Base-by-base conservation (phyloP, 179 eudicot genomes). In the Beta corolliflora region DNA sequence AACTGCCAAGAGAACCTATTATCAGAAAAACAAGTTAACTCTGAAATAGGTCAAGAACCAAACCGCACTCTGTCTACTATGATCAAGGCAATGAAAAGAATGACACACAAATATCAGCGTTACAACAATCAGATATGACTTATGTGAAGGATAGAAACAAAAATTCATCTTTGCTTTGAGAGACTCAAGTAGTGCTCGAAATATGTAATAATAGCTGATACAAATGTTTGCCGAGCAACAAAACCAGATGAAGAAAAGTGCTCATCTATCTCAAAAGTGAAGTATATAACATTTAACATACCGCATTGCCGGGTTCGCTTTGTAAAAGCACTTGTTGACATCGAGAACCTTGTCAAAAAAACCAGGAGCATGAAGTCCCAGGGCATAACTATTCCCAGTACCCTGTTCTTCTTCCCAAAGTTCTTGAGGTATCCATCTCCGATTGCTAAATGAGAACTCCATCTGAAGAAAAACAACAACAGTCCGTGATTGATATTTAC, bases 361-460 rank as follows among this genome's bases (percentile, higher is more conserved):
- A 41, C 99, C 98, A 83, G 99, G 99, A 77, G 97, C 99, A 84
- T 95, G 99, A 75, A 95, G 90, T 80, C 99, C 99, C 81, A 95
- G 88, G 63, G 97, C 94, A 85, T 86, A 88, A 80, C 80, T 87
- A 69, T 85, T 83, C 23, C 81, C 85, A 83, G 71, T 83, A 79
- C 75, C 84, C 59, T 71, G 78, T 83, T 89, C 87, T 69, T 86
- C 93, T 78, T 77, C 80, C 79, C 88, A 72, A 66, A 85, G 76
- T 77, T 86, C 94, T 79, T 68, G 85, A 41, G 98, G 99, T 79
- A 91, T 79, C 99, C 99, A 95, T 59, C 80, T 84, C 71, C 78
- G 84, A 54, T 83, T 84, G 74, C 99, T 90, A 80, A 93, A 94
- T 66, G 99, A 95, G 79, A 95, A 95, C 82, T 95, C 98, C 99